Conservation (phyloP, 192 early-diverging fungal species). For the Linnemannia hyalina region DNA sequence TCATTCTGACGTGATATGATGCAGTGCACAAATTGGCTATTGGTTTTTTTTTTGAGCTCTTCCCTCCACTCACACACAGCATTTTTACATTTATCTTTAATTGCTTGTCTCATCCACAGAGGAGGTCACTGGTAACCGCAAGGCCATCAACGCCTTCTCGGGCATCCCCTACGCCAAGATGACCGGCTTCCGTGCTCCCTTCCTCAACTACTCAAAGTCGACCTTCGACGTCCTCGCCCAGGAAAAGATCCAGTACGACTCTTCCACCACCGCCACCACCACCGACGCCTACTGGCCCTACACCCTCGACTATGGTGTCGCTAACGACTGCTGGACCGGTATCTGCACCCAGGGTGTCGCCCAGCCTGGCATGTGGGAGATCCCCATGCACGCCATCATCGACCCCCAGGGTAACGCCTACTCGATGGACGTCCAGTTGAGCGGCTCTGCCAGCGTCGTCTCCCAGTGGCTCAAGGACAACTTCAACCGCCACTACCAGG, state of each 20-base stretch:
- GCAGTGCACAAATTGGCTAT: neutral
- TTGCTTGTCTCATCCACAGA: slow-evolving; percentile 16
- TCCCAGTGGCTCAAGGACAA: slow-evolving; percentile 64
- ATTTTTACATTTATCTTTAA: neutral
- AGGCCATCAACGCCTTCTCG: slow-evolving; percentile 63
- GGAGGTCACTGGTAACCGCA: slow-evolving; percentile 54
- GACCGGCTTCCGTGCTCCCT: slow-evolving; percentile 75
- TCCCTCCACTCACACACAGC: neutral
- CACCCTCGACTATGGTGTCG: slow-evolving; percentile 74
- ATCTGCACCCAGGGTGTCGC: slow-evolving; percentile 60
- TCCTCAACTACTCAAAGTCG: slow-evolving; percentile 66
- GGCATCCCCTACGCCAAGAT: slow-evolving; percentile 72
- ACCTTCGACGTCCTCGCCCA: slow-evolving; percentile 61
- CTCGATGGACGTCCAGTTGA: slow-evolving; percentile 66
- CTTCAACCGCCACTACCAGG: slow-evolving; percentile 66
- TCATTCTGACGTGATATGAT: neutral
- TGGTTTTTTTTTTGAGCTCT: neutral
- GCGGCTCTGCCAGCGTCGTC: slow-evolving; percentile 55
- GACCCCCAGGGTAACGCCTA: slow-evolving; percentile 44
- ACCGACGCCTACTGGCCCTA: slow-evolving; percentile 74
- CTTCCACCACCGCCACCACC: slow-evolving; percentile 61
- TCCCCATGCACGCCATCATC: slow-evolving; percentile 72
- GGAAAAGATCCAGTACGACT: slow-evolving; percentile 68
- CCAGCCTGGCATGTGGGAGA: slow-evolving; percentile 74
- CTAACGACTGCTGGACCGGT: slow-evolving; percentile 69